phyloP scores from a whole-genome alignment of 108 stramenopile species.

The Cyclotella atomus region DNA sequence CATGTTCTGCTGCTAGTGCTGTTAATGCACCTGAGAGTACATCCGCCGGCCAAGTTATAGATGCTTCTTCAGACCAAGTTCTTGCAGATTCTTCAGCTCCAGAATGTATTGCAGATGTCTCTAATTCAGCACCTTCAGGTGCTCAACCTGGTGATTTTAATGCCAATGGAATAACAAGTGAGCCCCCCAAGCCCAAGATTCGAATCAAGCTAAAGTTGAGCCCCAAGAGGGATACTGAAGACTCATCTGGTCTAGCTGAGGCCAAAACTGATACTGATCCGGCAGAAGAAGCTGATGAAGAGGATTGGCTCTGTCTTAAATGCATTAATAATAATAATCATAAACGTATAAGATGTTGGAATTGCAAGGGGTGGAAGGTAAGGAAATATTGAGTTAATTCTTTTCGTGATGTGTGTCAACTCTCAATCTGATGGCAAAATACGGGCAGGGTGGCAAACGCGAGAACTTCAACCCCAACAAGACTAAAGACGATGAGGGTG shows the following conservation, averaged over 20 bases:
- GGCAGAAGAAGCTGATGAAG: background rate
- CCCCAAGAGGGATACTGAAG: background rate
- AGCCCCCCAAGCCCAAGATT: constrained; percentile 10
- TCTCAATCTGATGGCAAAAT: background rate
- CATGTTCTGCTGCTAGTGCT: background rate
- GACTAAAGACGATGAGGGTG: background rate
- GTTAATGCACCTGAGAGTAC: background rate
- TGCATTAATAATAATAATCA: constrained; percentile 3
- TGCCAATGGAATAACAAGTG: background rate
- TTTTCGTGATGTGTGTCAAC: background rate
- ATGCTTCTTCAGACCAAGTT: too few species aligned
- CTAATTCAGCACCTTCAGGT: background rate
- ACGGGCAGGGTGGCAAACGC: background rate
- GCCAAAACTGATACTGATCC: background rate
- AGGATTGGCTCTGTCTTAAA: background rate
- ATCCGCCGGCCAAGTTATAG: too few species aligned
- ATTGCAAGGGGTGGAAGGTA: constrained; percentile 8
- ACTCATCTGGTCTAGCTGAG: background rate
- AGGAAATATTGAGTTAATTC: background rate
- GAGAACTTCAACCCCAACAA: background rate
- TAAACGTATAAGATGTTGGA: constrained; percentile 3
- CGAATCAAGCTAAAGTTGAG: constrained; percentile 10
- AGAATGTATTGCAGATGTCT: background rate
- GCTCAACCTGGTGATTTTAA: background rate
- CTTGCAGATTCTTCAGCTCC: too few species aligned